Base-by-base conservation (phyloP, 1,284 basidiomycete species). In the Irpex rosettiformis region DNA sequence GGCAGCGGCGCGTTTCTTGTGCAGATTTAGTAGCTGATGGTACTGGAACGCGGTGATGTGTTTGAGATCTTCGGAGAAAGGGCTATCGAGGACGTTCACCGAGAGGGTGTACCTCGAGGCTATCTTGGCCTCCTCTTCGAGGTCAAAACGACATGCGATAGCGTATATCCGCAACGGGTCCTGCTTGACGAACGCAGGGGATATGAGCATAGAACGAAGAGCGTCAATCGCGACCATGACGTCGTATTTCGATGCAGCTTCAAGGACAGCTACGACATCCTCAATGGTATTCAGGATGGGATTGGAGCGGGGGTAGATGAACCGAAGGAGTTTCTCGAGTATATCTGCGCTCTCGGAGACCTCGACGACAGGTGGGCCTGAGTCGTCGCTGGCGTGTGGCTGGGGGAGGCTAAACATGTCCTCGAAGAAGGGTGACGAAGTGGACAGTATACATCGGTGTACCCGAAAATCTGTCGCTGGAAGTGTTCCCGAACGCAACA, bases 391-490 rank as follows among this genome's bases (percentile, higher is more conserved):
- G 22, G 57, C 55, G 21, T 58, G 61, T 40, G 55, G 71, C 64
- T 89, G 85, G 3, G 88, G 88, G 24, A 91, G 73, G 24, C 80
- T 69, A 68, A 90, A 86, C 84, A 91, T 84, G 57, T 84, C 79
- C 54, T 72, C 69, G 70, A 90, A 91, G 72, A 91, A 85, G 1
- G 83, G 78, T 1, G 88, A 90, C 0, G 85, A 82, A 5, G 76
- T 74, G 10, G 80, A 72, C 54, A 91, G 79, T 60, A 90, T 79
- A 67, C 77, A 80, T 62, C 76, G 75, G 69, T 89, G 87, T n/a
- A 84, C 80, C 49, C 72, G 76, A 66, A 89, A 88, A 62, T 83
- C 77, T 55, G 77, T 72, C 4, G 65, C 58, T 4, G 62, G 42
- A 10, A 62, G 58, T 6, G 64, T 40, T 47, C 61, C 61, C 57